A percentile compares a stretch with the other conserved stretches of the same genome.
Evolutionary conservation across 2,329 filamentous ascomycete species (phyloP).

Genomic region (Epichloe sibirici): DNA sequence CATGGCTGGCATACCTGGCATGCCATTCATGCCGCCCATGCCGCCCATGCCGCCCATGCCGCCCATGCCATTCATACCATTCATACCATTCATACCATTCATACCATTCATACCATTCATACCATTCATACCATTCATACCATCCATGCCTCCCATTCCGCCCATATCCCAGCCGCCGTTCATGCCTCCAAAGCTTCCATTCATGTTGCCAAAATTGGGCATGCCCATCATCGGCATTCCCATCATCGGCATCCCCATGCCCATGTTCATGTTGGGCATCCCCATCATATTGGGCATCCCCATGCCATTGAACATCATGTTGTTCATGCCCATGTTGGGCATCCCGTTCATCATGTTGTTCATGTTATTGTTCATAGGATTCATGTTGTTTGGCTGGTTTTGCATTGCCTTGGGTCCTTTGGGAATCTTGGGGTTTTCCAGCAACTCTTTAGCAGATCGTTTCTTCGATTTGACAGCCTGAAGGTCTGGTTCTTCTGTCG

Average conservation of each 20-base stretch:
- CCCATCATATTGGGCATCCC: slow-evolving; percentile 23
- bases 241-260: slow-evolving; percentile 18
- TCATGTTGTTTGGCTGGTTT: slow-evolving; percentile 34
- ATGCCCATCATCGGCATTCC: slow-evolving; percentile 16
- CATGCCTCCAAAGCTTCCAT: slow-evolving; percentile 7
- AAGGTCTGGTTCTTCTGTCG: slow-evolving; percentile 16
- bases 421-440: slow-evolving; percentile 51
- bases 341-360: slow-evolving; percentile 30
- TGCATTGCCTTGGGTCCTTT: slow-evolving; percentile 56
- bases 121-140: slow-evolving; percentile 25
- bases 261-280: slow-evolving; percentile 17
- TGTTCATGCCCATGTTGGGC: slow-evolving; percentile 25
- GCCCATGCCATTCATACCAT: slow-evolving; percentile 23
- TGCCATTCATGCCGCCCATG: slow-evolving; percentile 11
- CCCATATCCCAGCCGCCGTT: slow-evolving; percentile 11
- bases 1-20: slow-evolving; percentile 17
- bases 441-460: slow-evolving; percentile 63
- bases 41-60: slow-evolving; percentile 18
- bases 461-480: slow-evolving; percentile 50
- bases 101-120: slow-evolving; percentile 23
- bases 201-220: slow-evolving; percentile 9
- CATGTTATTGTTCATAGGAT: slow-evolving; percentile 25
- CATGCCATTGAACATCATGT: slow-evolving; percentile 13
- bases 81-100: slow-evolving; percentile 21
- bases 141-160: slow-evolving; percentile 2